Base-by-base conservation (phyloP, 805 yeast species). In the Zygosaccharomyces rouxii region DNA sequence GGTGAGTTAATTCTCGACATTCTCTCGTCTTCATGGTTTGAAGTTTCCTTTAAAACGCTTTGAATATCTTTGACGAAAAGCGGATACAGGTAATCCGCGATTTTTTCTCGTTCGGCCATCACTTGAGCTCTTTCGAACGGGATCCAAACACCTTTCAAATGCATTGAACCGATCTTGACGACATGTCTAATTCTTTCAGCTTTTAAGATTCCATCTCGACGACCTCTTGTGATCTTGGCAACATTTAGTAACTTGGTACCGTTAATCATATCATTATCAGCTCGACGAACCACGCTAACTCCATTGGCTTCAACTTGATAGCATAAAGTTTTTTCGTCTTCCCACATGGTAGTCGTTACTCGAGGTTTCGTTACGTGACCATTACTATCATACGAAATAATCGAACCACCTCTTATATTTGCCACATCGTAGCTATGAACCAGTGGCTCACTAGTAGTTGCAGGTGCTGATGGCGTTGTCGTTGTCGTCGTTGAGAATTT, bases 281-380 rank as follows among this genome's bases (percentile, higher is more conserved):
- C 94, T 60, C 95, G 76, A 56, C 95, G 76, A 25, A 86, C 89
- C 18, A 86, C 95, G 14, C 84, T 76, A 39, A 86, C 85, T 48
- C 87, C 86, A 54, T 84, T 80, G 49, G 89, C 90, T 59, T 86
- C 94, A 26, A 86, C 92, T 67, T 86, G 94, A 70, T 86, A 86
- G 63, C 94, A 86, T 45, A 86, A 67, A 0, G 95, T 86, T 56
- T 84, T 83, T 61, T 86, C 95, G 63, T 86, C 95, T 62, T 86
- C 94, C 95, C 95, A 86, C 78, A 84, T 78, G n/a, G 94, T 86
- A 19, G 94, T 85, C 45, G 89, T 84, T 45, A 86, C 88, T 52
- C 78, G 68, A 44, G 83, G 82, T 61, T 76, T 73, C 21, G 68
- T 50, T 38, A 48, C 44, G 35, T 44, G 48, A 22, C 52, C 54